Conservation (phyloP, 257 asterid species). For the Ehretia macrophylla region DNA sequence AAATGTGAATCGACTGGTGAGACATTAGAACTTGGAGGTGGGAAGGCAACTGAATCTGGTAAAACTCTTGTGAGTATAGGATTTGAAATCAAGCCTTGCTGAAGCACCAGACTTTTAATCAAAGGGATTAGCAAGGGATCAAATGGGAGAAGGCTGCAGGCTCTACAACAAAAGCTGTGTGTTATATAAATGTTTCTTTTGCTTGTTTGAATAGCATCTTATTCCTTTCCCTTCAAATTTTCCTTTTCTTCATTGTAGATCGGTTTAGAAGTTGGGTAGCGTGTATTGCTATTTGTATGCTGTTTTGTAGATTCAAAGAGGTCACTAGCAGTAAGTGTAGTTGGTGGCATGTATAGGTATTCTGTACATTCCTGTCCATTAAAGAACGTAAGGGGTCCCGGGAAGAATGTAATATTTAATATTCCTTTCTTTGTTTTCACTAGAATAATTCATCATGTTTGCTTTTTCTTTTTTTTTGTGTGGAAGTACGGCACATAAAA, state of each 20-base stretch:
- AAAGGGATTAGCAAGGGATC: too few species aligned
- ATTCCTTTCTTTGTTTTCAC: too few species aligned
- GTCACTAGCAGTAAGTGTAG: too few species aligned
- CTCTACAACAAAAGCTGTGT: slow-evolving; percentile 14
- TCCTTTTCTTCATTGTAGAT: background rate
- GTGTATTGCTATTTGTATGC: background rate
- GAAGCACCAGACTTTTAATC: slow-evolving; percentile 24
- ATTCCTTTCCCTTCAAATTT: background rate
- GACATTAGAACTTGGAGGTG: slow-evolving; percentile 35
- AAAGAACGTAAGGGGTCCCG: too few species aligned
- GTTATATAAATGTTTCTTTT: background rate
- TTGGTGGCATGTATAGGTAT: too few species aligned
- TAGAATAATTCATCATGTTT: too few species aligned
- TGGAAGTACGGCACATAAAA: too few species aligned
- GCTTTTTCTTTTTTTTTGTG: too few species aligned
- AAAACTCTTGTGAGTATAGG: slow-evolving; percentile 69
- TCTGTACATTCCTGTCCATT: too few species aligned
- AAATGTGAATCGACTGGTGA: slow-evolving; percentile 52
- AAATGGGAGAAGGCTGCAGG: slow-evolving; percentile 1
- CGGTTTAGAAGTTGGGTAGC: slow-evolving; percentile 5
- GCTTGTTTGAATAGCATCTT: slow-evolving; percentile 11
- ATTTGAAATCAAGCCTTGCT: slow-evolving; percentile 77
- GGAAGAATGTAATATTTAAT: too few species aligned
- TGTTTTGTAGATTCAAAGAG: slow-evolving; percentile 1
- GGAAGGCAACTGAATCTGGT: slow-evolving; percentile 42